phyloP scores from a whole-genome alignment of 192 early-diverging fungal genomes.

The Coemansia sp. region DNA sequence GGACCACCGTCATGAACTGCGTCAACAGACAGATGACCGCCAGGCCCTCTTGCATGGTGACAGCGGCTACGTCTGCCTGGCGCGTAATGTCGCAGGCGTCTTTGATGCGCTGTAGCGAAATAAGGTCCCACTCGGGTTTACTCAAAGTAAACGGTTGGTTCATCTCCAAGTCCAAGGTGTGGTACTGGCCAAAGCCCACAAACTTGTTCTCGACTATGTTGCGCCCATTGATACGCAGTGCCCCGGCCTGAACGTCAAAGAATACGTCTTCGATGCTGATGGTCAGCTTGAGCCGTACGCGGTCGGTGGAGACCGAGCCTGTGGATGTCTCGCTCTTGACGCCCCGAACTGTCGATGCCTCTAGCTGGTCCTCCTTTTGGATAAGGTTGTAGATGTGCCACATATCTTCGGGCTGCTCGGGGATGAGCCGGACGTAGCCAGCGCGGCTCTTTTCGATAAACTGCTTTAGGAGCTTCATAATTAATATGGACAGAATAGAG shows the following conservation, averaged over 20 bases:
- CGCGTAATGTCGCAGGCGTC: constrained; percentile 86
- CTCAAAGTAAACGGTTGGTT: constrained; percentile 83
- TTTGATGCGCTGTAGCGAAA: constrained; percentile 84
- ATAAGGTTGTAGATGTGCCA: constrained; percentile 95
- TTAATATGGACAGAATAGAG: too few relatives aligned
- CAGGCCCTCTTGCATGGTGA: constrained; percentile 85
- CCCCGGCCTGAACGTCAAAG: constrained; percentile 84
- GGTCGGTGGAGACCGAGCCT: constrained; percentile 81
- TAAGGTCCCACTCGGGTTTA: constrained; percentile 92
- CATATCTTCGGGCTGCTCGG: constrained; percentile 96
- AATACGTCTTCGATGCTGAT: constrained; percentile 83
- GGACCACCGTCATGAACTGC: constrained; percentile 92
- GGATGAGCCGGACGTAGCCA: constrained; percentile 77
- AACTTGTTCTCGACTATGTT: constrained; percentile 84
- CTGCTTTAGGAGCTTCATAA: constrained; percentile 76
- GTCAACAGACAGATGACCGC: constrained; percentile 94
- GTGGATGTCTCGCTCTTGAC: constrained; percentile 86
- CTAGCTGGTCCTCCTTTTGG: constrained; percentile 78
- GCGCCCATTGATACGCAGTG: constrained; percentile 84
- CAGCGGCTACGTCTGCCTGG: constrained; percentile 88
- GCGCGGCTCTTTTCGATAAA: constrained; percentile 75
- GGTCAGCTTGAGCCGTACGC: constrained; percentile 76
- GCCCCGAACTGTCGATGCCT: constrained; percentile 85
- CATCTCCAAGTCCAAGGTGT: constrained; percentile 91
- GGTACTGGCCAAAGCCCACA: constrained; percentile 91